These are phyloP conservation scores for Fusarium beomiforme DNA, from an alignment of 2,329 filamentous ascomycete species.

Conservation along the genomic window DNA sequence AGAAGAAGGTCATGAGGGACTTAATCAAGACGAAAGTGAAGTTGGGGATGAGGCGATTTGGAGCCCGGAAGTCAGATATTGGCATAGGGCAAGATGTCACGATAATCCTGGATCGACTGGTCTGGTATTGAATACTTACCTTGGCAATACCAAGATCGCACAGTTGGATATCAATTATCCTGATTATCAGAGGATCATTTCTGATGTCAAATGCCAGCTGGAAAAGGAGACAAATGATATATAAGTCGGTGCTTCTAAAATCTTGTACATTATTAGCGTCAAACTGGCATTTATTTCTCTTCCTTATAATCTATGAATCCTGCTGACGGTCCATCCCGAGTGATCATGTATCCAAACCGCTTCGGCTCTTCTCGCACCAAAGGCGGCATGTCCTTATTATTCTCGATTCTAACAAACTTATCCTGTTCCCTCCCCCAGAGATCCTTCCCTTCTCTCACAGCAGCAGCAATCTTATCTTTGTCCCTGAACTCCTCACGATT, in stretches of 20 bases:
- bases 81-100: fast-evolving
- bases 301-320: constrained; percentile 58
- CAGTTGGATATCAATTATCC: too few relatives aligned
- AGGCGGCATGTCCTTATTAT: constrained; percentile 63
- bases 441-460: constrained; percentile 62
- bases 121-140: background rate
- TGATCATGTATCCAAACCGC: constrained; percentile 56
- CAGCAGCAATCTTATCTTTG: constrained; percentile 58
- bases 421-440: constrained; percentile 63
- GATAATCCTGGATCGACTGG: background rate
- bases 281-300: too few relatives aligned
- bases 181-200: background rate
- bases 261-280: too few relatives aligned
- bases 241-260: too few relatives aligned
- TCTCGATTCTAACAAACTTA: constrained; percentile 58
- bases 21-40: background rate
- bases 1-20: fast-evolving
- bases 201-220: fast-evolving
- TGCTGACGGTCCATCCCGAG: constrained; percentile 56
- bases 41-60: background rate
- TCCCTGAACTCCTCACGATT: constrained; percentile 61
- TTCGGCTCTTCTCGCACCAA: constrained; percentile 53
- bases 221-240: background rate
- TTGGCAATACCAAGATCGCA: background rate
- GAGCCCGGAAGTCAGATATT: background rate